Conservation (phyloP, 2,329 filamentous ascomycete genomes). For the Aaosphaeria pasadenensis region DNA sequence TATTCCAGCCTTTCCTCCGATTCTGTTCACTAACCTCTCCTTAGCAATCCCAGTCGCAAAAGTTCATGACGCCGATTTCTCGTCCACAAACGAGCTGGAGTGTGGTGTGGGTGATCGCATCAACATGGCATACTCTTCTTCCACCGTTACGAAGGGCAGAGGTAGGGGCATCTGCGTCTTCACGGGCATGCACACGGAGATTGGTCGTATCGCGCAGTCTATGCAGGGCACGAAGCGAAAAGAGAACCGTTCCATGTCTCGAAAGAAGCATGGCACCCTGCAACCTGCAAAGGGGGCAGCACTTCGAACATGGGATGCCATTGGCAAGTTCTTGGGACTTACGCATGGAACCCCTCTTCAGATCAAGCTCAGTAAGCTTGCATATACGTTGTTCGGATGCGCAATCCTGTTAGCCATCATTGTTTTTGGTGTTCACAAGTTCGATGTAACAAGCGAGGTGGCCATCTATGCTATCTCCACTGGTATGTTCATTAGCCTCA, state of each 20-base stretch:
- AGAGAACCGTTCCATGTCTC: slow-evolving; percentile 25
- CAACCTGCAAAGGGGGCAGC: slow-evolving; percentile 39
- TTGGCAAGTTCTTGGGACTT: slow-evolving; percentile 25
- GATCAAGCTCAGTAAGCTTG: slow-evolving; percentile 13
- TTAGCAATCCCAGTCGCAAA: slow-evolving; percentile 60
- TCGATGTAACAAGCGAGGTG: slow-evolving; percentile 27
- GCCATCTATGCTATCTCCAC: slow-evolving; percentile 23
- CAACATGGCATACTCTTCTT: slow-evolving; percentile 66
- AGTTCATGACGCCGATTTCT: slow-evolving; percentile 52
- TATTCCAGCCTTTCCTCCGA: background rate
- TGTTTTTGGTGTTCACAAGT: slow-evolving; percentile 18
- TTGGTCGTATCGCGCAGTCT: slow-evolving; percentile 65
- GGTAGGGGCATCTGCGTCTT: slow-evolving; percentile 62
- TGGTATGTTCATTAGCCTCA: slow-evolving; percentile 3
- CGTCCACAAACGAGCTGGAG: slow-evolving; percentile 45
- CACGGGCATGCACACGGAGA: slow-evolving; percentile 67
- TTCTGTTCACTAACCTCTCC: background rate
- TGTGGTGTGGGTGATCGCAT: slow-evolving; percentile 63
- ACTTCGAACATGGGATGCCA: slow-evolving; percentile 10
- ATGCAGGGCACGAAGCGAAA: slow-evolving; percentile 54
- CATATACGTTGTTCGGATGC: slow-evolving; percentile 13
- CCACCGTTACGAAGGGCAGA: slow-evolving; percentile 64
- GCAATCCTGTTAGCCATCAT: slow-evolving; percentile 19
- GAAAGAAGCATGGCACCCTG: slow-evolving; percentile 42
- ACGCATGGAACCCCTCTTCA: slow-evolving; percentile 20